Evolutionary conservation across 2,329 filamentous ascomycete species (phyloP), one percentile per base, ranked within the genome.

Genomic region (Alternaria sp.): DNA sequence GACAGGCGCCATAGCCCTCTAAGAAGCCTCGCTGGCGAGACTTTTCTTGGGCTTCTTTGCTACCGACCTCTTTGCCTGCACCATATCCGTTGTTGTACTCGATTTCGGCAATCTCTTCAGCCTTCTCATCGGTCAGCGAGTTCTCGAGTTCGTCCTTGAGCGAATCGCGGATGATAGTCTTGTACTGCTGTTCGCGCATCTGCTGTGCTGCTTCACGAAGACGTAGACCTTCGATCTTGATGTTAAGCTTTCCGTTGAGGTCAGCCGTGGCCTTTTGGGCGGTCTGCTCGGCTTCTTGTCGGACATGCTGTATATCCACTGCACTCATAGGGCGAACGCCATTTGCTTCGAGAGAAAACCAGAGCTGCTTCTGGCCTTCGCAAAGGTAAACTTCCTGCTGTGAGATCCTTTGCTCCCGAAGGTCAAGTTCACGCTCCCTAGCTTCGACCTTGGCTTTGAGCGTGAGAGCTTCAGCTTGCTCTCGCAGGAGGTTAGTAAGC

Each of bases 311-410:
- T 5, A 55, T 50, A 0, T 72, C 57, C 1, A 66, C 41, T 0
- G 32, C 54, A 9, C 45, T 59, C 62, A 71, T 68, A 8, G 48
- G 36, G 1, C 50, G 48, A 4, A 58, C 54, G 2, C 62, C 67
- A 1, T 57, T 53, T 20, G 67, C 32, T 14, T 67, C 64, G 2
- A 64, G 50, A 18, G 65, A 36, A 20, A 48, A 30, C 11, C 60
- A 45, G 5, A 72, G 45, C 16, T 71, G 67, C 30, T 64, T 70
- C 49, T 75, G 71, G 7, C 74, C 74, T 22, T 62, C 55, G 5
- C 62, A 32, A 3, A 75, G 67, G 32, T 68, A 70, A 0, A 59
- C 22, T 32, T 76, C 74, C 0, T 63, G 7, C 27, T 72, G 65
- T 6, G 60, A 32, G 11, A 72, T 65, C 2, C 44, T 58, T 6